A percentile compares a stretch with the other conserved stretches of the same genome.
Evolutionary conservation across 768 basidiomycete species (phyloP).

Genomic region (Cystofilobasidium bisporidii): DNA sequence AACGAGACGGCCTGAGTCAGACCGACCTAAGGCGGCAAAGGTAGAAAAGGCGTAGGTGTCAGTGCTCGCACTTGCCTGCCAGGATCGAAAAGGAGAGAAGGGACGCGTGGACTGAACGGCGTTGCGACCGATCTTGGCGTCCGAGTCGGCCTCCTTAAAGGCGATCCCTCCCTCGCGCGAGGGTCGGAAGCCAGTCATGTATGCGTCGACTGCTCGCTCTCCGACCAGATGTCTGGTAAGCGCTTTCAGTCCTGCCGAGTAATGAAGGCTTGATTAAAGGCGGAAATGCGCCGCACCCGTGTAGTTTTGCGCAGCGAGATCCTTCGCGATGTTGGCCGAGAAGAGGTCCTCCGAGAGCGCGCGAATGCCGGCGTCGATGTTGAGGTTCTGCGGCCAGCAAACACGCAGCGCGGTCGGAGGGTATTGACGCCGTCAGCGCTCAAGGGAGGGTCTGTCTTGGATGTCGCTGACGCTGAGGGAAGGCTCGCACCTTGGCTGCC

Average conservation of each 20-base stretch:
- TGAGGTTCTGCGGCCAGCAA: not conserved
- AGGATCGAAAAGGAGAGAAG: no score
- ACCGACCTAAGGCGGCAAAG: not conserved
- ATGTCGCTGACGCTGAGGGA: not conserved
- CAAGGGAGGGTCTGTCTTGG: not conserved
- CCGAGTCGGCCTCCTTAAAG: not conserved
- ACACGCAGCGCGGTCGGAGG: no score
- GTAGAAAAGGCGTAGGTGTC: no score
- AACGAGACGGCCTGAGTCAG: not conserved
- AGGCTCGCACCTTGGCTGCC: not conserved
- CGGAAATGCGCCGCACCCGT: no score
- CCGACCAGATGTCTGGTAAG: no score
- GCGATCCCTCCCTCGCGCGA: not conserved
- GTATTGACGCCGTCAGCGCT: no score
- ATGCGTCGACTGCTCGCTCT: not conserved
- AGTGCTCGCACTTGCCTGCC: no score
- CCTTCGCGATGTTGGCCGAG: not conserved
- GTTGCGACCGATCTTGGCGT: not conserved
- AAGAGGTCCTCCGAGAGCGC: not conserved
- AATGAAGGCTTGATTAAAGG: no score
- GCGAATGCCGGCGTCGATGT: not conserved
- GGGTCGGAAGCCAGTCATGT: not conserved
- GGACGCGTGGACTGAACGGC: not conserved
- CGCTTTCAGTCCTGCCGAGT: no score
- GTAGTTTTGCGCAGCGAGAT: not conserved